phyloP scores from a whole-genome alignment of 2,329 filamentous ascomycete species.

The Microdochium trichocladiopsis region DNA sequence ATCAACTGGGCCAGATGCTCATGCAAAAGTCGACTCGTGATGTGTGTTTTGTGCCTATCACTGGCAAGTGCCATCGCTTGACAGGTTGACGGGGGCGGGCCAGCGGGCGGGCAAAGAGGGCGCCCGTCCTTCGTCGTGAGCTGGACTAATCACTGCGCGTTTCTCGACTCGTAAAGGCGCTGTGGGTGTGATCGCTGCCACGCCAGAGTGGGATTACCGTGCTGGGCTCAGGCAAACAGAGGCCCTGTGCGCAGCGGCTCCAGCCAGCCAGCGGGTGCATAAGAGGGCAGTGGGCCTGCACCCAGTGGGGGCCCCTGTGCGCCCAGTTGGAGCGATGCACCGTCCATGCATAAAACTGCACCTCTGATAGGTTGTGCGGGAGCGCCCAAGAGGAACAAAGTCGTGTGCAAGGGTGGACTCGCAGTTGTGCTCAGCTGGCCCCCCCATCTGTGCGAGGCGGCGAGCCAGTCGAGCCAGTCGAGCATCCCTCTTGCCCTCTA shows the following conservation, averaged over 20 bases:
- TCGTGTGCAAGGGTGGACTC: no score
- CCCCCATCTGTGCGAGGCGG: no score
- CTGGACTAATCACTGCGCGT: not conserved
- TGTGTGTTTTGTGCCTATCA: not conserved
- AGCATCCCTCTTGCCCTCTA: not conserved
- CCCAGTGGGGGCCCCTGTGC: no score
- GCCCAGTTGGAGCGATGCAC: not conserved
- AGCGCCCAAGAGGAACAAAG: not conserved
- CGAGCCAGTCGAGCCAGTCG: not conserved
- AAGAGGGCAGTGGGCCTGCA: not conserved
- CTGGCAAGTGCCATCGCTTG: not conserved
- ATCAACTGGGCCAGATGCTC: not conserved
- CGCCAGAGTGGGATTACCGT: not conserved
- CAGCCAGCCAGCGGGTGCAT: not conserved
- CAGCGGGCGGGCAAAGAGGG: not conserved
- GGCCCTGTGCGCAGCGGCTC: not conserved
- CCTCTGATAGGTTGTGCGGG: not conserved
- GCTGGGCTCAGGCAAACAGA: not conserved
- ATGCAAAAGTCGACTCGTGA: not conserved
- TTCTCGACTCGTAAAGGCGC: not conserved
- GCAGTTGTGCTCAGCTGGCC: not conserved
- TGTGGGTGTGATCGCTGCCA: not conserved
- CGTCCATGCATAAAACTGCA: not conserved
- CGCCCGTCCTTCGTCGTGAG: not conserved
- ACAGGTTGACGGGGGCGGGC: no score